These are phyloP conservation scores for Mycena amicta DNA, from an alignment of 768 basidiomycete species.

Conservation along the genomic window DNA sequence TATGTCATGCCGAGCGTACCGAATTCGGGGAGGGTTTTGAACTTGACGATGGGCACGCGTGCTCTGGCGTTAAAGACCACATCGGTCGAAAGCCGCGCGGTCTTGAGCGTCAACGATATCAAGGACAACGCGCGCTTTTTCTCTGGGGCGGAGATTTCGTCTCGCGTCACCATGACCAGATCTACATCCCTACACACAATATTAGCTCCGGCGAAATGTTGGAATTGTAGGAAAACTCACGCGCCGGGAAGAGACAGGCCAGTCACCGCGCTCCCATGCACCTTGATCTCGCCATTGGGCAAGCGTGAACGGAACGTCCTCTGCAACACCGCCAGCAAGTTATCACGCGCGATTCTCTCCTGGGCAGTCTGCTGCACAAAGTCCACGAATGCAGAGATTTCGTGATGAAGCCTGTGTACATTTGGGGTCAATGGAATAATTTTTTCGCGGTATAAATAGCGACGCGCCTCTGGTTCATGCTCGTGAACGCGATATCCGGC, in stretches of 20 bases:
- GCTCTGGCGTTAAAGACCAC: slow-evolving; percentile 33
- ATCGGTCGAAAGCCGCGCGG: slow-evolving; percentile 44
- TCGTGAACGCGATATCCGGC: not conserved
- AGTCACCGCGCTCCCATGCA: slow-evolving; percentile 66
- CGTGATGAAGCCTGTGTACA: slow-evolving; percentile 58
- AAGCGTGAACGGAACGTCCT: slow-evolving; percentile 48
- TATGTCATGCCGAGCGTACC: slow-evolving; percentile 30
- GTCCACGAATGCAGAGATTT: slow-evolving; percentile 58
- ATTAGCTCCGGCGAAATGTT: not conserved
- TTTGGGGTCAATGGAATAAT: not conserved
- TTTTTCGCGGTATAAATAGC: not conserved
- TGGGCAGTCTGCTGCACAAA: slow-evolving; percentile 56
- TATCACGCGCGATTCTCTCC: slow-evolving; percentile 50
- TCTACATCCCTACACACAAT: slow-evolving; percentile 58
- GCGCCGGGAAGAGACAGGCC: slow-evolving; percentile 50
- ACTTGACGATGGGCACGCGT: slow-evolving; percentile 64
- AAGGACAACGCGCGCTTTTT: slow-evolving; percentile 47
- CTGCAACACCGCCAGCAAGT: slow-evolving; percentile 49
- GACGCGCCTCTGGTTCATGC: slow-evolving; percentile 9
- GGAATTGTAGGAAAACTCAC: slow-evolving; percentile 4
- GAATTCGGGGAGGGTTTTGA: slow-evolving; percentile 46
- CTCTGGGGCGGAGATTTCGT: slow-evolving; percentile 30
- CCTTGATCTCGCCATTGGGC: slow-evolving; percentile 46
- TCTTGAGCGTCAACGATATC: slow-evolving; percentile 49
- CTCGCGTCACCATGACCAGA: slow-evolving; percentile 46